Evolutionary conservation across 2,329 filamentous ascomycete genomes (phyloP).

Genomic region (Cryphonectria nitschkei): DNA sequence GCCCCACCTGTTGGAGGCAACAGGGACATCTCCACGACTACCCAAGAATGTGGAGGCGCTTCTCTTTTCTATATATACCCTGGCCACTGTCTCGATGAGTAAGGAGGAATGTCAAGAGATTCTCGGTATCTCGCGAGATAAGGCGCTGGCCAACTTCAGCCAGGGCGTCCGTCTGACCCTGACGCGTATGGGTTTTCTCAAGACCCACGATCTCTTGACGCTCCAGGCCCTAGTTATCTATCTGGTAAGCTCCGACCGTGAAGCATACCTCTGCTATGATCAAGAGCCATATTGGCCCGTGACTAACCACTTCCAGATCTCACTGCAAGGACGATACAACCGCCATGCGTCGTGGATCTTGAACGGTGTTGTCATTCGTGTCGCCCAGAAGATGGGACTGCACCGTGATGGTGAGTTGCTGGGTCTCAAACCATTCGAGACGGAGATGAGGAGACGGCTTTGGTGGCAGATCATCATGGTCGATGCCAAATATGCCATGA

Average conservation of each 20-base stretch:
- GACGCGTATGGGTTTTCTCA: constrained; percentile 59
- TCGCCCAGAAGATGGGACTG: constrained; percentile 70
- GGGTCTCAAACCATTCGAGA: constrained; percentile 63
- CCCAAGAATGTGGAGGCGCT: constrained; percentile 63
- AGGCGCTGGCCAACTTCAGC: constrained; percentile 56
- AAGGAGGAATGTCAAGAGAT: constrained; percentile 59
- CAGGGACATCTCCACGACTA: constrained; percentile 57
- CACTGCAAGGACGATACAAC: constrained; percentile 61
- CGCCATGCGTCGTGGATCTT: constrained; percentile 64
- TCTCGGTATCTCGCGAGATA: constrained; percentile 53
- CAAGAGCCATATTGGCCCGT: constrained; percentile 26
- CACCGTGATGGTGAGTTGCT: constrained; percentile 63
- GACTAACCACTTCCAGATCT: constrained; percentile 45
- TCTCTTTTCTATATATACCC: constrained; percentile 67
- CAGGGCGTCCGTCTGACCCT: constrained; percentile 55
- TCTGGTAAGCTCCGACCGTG: constrained; percentile 45
- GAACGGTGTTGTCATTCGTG: constrained; percentile 63
- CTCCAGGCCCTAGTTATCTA: constrained; percentile 64
- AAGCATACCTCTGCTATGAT: neutral
- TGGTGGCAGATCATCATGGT: constrained; percentile 69
- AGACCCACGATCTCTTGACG: constrained; percentile 59
- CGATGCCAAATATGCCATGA: constrained; percentile 59
- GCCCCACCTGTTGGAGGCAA: constrained; percentile 65
- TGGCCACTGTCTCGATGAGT: constrained; percentile 59
- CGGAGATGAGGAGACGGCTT: constrained; percentile 68